A percentile compares a stretch with the other conserved stretches of the same genome.
Conservation (phyloP, 768 basidiomycete species). For the Lentinula guzmanii region DNA sequence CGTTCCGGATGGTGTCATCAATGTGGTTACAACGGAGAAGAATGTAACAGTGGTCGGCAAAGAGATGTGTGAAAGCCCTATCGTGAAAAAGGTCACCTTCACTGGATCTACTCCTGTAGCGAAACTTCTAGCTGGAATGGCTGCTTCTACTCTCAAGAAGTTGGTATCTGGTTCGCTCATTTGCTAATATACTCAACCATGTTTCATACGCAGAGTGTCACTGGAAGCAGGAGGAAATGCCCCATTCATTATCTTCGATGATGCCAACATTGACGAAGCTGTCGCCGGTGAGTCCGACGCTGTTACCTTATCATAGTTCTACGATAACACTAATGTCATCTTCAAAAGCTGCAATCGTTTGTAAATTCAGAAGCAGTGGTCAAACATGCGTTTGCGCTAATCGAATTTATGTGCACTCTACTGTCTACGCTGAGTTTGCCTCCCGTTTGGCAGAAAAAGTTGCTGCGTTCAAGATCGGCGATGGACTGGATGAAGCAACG, state of each 20-base stretch:
- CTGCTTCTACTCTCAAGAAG: constrained; percentile 81
- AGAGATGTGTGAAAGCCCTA: constrained; percentile 88
- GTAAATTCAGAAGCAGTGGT: constrained; percentile 77
- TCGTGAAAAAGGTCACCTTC: constrained; percentile 85
- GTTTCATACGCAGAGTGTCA: constrained; percentile 38
- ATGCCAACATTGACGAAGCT: constrained; percentile 89
- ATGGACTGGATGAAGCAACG: constrained; percentile 76
- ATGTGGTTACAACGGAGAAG: constrained; percentile 85
- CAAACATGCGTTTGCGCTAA: constrained; percentile 90
- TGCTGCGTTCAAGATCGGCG: constrained; percentile 80
- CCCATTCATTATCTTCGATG: constrained; percentile 95
- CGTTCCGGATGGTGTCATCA: constrained; percentile 91
- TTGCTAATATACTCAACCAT: not conserved
- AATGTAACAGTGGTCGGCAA: constrained; percentile 84
- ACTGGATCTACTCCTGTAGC: constrained; percentile 85
- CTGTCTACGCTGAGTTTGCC: constrained; percentile 89
- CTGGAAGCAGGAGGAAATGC: constrained; percentile 93
- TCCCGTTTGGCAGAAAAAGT: constrained; percentile 80
- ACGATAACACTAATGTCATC: not conserved
- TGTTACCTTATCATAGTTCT: too few relatives aligned
- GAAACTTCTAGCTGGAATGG: constrained; percentile 66
- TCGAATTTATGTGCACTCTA: constrained; percentile 87
- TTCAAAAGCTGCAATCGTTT: constrained; percentile 55
- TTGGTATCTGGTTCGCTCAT: constrained; percentile 23
- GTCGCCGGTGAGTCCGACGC: constrained; percentile 54